Base-by-base conservation (phyloP, 2,329 filamentous ascomycete genomes). In the Thelonectria olida region DNA sequence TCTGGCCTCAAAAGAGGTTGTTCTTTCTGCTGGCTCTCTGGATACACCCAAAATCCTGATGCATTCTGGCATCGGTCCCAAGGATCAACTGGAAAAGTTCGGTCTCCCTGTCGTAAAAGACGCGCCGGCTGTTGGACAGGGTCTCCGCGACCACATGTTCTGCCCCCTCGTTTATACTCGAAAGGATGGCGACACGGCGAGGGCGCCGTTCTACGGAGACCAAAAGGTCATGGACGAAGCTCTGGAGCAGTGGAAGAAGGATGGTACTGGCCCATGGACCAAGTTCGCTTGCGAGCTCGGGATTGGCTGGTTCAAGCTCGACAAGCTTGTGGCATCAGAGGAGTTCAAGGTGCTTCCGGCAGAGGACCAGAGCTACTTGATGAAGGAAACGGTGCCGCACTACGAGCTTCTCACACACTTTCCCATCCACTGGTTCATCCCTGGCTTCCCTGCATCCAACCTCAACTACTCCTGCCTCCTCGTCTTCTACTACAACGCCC, bases 361-460 rank as follows among this genome's bases (percentile, higher is more conserved):
- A 0, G 56, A 75, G 0, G 75, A 80, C 9, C 79, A 84, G 65
- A 70, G 74, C 0, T 82, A 80, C 61, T 70, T 90, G 1, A 71
- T 69, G 42, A 77, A 77, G 19, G 76, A 80, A 13, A 86, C 83
- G 1, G 79, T 89, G 2, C 88, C 88, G 0, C 80, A 84, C 48
- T 88, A 81, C 64, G 88, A 90, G 65, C 71, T 89, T 15, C 56
- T 82, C 8, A 81, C 78, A 2, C 81, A 84, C 58, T 77, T 81
- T 58, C 79, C 80, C 0, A 64, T 80, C 4, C 82, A 83, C 63
- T 78, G 70, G 68, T 74, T 78, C 54, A 56, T 80, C 0, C 82
- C 82, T 0, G 69, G 74, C 1, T 76, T 81, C 34, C 70, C 77
- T 0, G 52, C 68, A 4, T 66, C 71, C 2, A 69, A 73, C 5